Conservation (phyloP, 164 flowering plant genomes). For the Warburgia ugandensis region DNA sequence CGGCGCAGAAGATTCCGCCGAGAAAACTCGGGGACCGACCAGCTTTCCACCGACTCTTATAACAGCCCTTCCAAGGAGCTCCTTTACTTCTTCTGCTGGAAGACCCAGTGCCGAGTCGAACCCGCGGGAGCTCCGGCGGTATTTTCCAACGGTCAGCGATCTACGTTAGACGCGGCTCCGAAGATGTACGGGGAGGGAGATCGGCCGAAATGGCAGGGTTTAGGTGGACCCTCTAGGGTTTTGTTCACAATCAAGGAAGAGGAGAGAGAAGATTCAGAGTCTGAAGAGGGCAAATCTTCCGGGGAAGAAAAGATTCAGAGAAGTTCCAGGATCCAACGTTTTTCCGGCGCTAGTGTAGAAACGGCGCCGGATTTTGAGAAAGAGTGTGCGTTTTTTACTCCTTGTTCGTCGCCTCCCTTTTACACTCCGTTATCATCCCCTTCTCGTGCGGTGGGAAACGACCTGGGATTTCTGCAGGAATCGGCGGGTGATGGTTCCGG, state of each 20-base stretch:
- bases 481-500: not conserved
- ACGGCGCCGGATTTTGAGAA: not conserved
- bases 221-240: conserved; percentile 34
- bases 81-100: conserved; percentile 44
- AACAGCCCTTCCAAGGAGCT: conserved; percentile 35
- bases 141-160: no score
- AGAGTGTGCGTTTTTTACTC: conserved; percentile 35
- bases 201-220: conserved; percentile 15
- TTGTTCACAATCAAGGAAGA: conserved; percentile 48
- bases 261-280: conserved; percentile 28
- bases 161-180: not conserved
- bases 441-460: conserved; percentile 9
- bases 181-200: not conserved
- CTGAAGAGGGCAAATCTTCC: conserved; percentile 2
- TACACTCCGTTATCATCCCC: conserved; percentile 51
- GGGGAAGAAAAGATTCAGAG: no score
- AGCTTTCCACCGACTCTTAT: not conserved
- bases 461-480: not conserved
- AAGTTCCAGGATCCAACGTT: no score
- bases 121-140: conserved; percentile 10
- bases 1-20: conserved; percentile 23
- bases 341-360: no score
- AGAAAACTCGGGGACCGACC: conserved; percentile 2
- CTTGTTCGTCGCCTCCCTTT: conserved; percentile 47
- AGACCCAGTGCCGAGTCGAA: conserved; percentile 31